Base-by-base conservation (phyloP, 805 yeast species). In the Candida morakotiae region DNA sequence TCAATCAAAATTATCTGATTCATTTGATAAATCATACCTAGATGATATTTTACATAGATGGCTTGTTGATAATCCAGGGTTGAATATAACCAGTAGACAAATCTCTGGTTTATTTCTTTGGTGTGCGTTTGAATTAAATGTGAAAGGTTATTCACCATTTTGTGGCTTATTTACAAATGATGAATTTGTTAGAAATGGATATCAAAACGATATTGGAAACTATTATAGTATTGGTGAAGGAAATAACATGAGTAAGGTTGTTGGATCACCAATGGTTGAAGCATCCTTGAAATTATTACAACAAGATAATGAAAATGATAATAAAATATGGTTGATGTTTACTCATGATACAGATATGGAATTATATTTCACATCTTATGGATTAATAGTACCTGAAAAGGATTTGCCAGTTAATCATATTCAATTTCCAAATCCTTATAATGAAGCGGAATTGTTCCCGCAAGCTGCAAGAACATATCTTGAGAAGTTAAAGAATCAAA, bases 51-150 rank as follows among this genome's bases (percentile, higher is more conserved):
- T 81, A 5, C 55, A 55, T n/a, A 70, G 94, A 48, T 61, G 84
- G 34, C 73, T 73, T 48, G 53, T 55, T 31, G 64, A 70, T 34
- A 76, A 84, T 37, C 76, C 77, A 3, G 82, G 79, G 2, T 51
- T 66, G 41, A 62, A 76, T 45, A 45, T 84, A 37, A 70, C 79
- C 3, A 51, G 65, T 2, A 49, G 55, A 25, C 91, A 86, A 49
- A 73, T 79, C 18, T 58, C 55, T 29, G 58, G 56, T 17, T 49
- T 85, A 44, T 79, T 82, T 49, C 64, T 69, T 9, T 71, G 79
- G 60, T 85, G 94, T 60, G 88, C 86, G 3, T 86, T 70, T 53
- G 95, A 86, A 58, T 60, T 83, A 31, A 84, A 83, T 39, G 83
- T 77, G 8, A 69, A 67, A 39, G 94, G 93, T 8, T 55, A 60